These are phyloP conservation scores for Hemileccinum rubropunctum DNA, from an alignment of 768 basidiomycete species.

Conservation along the genomic window DNA sequence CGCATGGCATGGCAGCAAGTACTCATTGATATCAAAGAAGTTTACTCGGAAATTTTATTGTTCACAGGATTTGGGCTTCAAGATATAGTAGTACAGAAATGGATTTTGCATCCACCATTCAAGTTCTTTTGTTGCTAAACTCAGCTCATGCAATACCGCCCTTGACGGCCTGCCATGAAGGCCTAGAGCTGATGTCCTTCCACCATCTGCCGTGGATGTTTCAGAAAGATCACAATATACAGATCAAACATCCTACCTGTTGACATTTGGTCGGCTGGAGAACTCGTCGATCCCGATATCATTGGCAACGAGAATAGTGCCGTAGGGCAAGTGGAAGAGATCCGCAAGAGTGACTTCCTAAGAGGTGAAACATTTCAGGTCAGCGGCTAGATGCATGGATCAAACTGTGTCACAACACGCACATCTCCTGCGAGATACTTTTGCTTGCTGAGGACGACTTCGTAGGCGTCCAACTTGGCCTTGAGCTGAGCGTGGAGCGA, in stretches of 20 bases:
- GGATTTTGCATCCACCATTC: neutral
- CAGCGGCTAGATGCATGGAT: neutral
- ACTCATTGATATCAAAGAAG: too few relatives aligned
- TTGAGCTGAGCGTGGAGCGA: slow-evolving; percentile 30
- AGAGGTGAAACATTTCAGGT: neutral
- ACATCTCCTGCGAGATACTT: slow-evolving; percentile 38
- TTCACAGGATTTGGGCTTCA: too few relatives aligned
- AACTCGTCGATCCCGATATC: slow-evolving; percentile 13
- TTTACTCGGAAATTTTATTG: too few relatives aligned
- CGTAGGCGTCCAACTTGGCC: slow-evolving; percentile 31
- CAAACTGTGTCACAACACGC: neutral
- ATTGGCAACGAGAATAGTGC: slow-evolving; percentile 3
- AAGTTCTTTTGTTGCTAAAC: too few relatives aligned
- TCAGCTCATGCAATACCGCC: slow-evolving; percentile 20
- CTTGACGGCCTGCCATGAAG: slow-evolving; percentile 45
- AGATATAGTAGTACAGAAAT: too few relatives aligned
- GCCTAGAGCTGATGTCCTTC: slow-evolving; percentile 42
- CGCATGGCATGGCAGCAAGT: too few relatives aligned
- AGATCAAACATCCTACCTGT: slow-evolving; percentile 8
- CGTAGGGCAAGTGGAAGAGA: slow-evolving; percentile 20
- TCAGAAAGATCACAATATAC: neutral
- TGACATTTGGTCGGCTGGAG: slow-evolving; percentile 16
- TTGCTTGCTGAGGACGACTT: slow-evolving; percentile 33
- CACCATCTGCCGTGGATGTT: slow-evolving; percentile 41
- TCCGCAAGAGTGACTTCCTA: slow-evolving; percentile 22